phyloP scores from a whole-genome alignment of 2,329 filamentous ascomycete species.

The Verticillium nubilum region DNA sequence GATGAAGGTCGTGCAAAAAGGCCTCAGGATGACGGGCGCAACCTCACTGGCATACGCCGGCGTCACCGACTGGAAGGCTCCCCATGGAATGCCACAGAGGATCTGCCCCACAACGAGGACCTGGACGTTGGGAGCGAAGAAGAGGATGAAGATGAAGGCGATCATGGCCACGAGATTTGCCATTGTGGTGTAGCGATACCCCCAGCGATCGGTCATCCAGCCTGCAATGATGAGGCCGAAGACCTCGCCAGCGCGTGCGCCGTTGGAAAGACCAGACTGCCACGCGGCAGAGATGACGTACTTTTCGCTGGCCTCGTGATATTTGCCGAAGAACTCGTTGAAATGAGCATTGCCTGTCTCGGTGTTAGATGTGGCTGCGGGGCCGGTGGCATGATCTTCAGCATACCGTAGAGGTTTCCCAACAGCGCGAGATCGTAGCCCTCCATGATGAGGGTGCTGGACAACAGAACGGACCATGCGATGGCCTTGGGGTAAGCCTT shows the following conservation, averaged over 20 bases:
- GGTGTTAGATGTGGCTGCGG: not conserved
- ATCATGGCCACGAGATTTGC: conserved; percentile 39
- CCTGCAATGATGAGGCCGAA: conserved; percentile 49
- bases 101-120: conserved; percentile 44
- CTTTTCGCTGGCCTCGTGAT: conserved; percentile 23
- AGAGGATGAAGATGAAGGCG: conserved; percentile 46
- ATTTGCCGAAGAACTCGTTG: conserved; percentile 39
- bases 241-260: conserved; percentile 47
- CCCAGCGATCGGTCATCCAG: conserved; percentile 42
- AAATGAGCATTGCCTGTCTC: conserved; percentile 18
- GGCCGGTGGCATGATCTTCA: not conserved
- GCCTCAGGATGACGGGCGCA: conserved; percentile 38
- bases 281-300: conserved; percentile 48
- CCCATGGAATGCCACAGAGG: conserved; percentile 46
- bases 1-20: conserved; percentile 48
- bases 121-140: conserved; percentile 43
- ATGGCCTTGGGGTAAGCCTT: conserved; percentile 41
- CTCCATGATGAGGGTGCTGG: conserved; percentile 43
- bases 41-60: conserved; percentile 50
- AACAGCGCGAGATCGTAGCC: conserved; percentile 46
- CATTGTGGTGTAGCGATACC: conserved; percentile 47
- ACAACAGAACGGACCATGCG: conserved; percentile 39
- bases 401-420: conserved; percentile 34
- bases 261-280: conserved; percentile 53
- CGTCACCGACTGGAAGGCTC: conserved; percentile 45